These are phyloP conservation scores for Cinnamomum chago DNA, from an alignment of 164 flowering plant species.

Conservation along the genomic window DNA sequence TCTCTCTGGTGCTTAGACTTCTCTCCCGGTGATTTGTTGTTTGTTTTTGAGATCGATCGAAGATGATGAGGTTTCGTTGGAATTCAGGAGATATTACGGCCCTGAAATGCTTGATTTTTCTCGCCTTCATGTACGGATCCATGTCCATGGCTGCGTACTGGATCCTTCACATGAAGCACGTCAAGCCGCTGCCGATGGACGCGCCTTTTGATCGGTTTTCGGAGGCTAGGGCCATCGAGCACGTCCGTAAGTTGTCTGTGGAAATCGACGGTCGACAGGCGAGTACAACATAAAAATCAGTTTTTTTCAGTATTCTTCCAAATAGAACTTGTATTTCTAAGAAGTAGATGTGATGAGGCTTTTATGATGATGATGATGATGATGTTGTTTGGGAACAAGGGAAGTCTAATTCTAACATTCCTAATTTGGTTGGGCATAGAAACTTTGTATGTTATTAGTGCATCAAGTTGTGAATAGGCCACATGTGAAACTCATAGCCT, in stretches of 20 bases:
- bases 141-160: conserved; percentile 56
- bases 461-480: too few species aligned
- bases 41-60: too few species aligned
- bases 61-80: conserved; percentile 36
- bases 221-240: conserved; percentile 80
- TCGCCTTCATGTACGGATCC: conserved; percentile 51
- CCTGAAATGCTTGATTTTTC: conserved; percentile 46
- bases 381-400: not conserved
- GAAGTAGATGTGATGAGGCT: not conserved
- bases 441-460: too few species aligned
- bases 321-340: too few species aligned
- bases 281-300: conserved; percentile 17
- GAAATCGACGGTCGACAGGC: conserved; percentile 89
- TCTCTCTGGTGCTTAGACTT: too few species aligned
- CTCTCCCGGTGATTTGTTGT: too few species aligned
- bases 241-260: conserved; percentile 54
- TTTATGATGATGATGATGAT: not conserved
- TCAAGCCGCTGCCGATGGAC: conserved; percentile 55
- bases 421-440: too few species aligned
- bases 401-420: too few species aligned
- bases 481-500: too few species aligned
- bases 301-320: not conserved
- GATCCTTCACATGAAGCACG: conserved; percentile 58
- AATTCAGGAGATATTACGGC: conserved; percentile 47
- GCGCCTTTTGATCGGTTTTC: conserved; percentile 85